A percentile compares a stretch with the other conserved stretches of the same genome.
phyloP scores from a whole-genome alignment of 2,329 filamentous ascomycete genomes.

The Verticillium alfalfae region DNA sequence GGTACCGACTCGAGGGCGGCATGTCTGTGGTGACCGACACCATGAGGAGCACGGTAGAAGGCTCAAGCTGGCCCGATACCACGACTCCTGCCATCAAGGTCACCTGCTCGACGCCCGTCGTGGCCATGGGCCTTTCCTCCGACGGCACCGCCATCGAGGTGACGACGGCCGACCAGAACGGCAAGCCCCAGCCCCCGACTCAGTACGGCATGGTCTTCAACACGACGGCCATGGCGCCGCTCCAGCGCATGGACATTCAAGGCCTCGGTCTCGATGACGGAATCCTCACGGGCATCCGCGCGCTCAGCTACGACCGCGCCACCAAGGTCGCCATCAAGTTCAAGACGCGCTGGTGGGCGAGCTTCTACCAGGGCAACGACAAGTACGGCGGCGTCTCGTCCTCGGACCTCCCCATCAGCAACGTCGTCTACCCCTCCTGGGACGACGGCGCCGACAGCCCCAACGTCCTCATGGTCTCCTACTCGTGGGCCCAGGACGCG shows the following conservation, averaged over 20 bases:
- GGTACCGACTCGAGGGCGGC: constrained; percentile 26
- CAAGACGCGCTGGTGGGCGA: constrained; percentile 22
- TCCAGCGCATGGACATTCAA: constrained; percentile 21
- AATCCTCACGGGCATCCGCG: constrained; percentile 15
- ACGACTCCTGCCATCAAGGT: background rate
- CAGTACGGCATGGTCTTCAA: constrained; percentile 20
- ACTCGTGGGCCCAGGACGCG: constrained; percentile 25
- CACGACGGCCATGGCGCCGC: constrained; percentile 17
- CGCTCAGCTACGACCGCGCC: constrained; percentile 20
- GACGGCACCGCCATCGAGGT: background rate
- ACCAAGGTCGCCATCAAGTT: constrained; percentile 30
- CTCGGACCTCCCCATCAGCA: constrained; percentile 15
- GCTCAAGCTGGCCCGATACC: background rate
- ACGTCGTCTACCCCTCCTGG: constrained; percentile 26
- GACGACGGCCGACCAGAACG: background rate
- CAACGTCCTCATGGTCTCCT: constrained; percentile 23
- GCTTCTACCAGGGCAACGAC: background rate
- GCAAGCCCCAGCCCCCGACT: background rate
- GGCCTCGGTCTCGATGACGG: background rate
- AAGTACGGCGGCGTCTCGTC: constrained; percentile 11
- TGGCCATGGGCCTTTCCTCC: background rate
- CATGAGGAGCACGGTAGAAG: constrained; percentile 17
- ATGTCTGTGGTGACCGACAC: constrained; percentile 17
- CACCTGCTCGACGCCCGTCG: background rate
- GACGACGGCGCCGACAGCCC: constrained; percentile 15